A percentile compares a stretch with the other conserved stretches of the same genome.
Conservation (phyloP, 108 stramenopile species). For the Aurantiochytrium sp. region DNA sequence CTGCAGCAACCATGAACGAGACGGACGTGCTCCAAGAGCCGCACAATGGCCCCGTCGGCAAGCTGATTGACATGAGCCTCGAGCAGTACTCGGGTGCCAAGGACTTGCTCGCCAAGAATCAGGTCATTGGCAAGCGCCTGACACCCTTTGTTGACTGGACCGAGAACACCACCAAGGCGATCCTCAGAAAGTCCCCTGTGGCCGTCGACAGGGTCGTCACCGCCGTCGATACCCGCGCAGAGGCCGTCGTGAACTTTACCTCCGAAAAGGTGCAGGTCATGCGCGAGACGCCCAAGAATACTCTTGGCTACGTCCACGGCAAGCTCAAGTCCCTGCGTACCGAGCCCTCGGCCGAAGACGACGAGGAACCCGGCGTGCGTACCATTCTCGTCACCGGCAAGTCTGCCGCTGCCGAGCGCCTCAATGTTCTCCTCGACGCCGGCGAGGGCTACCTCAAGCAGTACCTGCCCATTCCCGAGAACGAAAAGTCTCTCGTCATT, state of each 20-base stretch:
- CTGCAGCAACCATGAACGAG: not conserved
- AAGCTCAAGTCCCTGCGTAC: not conserved
- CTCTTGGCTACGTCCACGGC: not conserved
- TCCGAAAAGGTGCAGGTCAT: not conserved
- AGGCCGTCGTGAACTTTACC: not conserved
- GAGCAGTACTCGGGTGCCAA: not conserved
- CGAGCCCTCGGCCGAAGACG: not conserved
- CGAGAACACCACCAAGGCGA: conserved; percentile 6
- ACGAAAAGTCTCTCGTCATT: not conserved
- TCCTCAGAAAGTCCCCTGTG: not conserved
- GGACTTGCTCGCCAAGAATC: not conserved
- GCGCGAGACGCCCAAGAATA: not conserved
- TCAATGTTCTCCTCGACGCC: not conserved
- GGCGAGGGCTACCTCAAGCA: conserved; percentile 1
- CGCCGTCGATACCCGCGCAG: not conserved
- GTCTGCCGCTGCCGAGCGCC: not conserved
- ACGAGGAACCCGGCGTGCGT: not conserved
- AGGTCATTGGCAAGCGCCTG: not conserved
- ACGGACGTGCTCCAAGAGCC: not conserved
- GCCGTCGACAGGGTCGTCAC: not conserved
- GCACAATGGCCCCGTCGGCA: not conserved
- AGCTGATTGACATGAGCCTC: not conserved
- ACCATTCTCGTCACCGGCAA: not conserved
- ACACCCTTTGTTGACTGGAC: not conserved
- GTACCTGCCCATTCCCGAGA: not conserved